These are phyloP conservation scores for Ogataea hybrid DNA, from an alignment of 1,139 yeast species.

Conservation along the genomic window DNA sequence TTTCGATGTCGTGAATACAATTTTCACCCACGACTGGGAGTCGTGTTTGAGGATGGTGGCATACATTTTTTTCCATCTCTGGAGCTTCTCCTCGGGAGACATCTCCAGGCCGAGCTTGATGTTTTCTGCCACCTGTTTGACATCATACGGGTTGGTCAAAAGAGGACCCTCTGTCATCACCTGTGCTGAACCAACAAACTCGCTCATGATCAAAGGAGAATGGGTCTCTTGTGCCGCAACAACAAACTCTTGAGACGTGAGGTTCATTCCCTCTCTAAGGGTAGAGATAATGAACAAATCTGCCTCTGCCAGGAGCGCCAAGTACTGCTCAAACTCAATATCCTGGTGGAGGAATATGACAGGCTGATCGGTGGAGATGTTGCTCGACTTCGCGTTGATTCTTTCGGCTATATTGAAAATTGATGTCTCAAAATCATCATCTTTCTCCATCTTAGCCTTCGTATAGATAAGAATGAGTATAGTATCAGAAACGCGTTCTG, in stretches of 20 bases:
- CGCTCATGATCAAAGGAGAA: constrained; percentile 84
- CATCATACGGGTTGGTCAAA: constrained; percentile 90
- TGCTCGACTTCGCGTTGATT: constrained; percentile 72
- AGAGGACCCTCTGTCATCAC: constrained; percentile 72
- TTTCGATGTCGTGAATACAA: constrained; percentile 54
- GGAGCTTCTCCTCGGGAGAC: constrained; percentile 52
- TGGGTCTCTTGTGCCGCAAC: constrained; percentile 70
- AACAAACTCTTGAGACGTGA: constrained; percentile 92
- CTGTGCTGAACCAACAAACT: constrained; percentile 91
- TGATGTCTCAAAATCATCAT: constrained; percentile 64
- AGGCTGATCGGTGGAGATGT: constrained; percentile 74
- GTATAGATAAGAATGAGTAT: constrained; percentile 83
- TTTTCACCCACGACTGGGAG: constrained; percentile 71
- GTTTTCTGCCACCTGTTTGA: constrained; percentile 57
- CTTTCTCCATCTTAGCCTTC: constrained; percentile 47
- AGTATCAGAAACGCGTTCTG: constrained; percentile 64
- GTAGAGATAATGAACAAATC: constrained; percentile 85
- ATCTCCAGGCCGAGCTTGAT: constrained; percentile 65
- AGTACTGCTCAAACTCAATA: constrained; percentile 81
- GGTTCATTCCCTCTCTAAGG: constrained; percentile 93
- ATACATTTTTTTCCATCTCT: constrained; percentile 63
- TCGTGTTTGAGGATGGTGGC: constrained; percentile 63
- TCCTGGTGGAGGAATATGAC: constrained; percentile 87
- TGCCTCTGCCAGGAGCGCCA: constrained; percentile 84
- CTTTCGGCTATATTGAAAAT: constrained; percentile 77